These are phyloP conservation scores for Carex kokanica DNA, from an alignment of 176 grass and related monocot species.

Conservation along the genomic window DNA sequence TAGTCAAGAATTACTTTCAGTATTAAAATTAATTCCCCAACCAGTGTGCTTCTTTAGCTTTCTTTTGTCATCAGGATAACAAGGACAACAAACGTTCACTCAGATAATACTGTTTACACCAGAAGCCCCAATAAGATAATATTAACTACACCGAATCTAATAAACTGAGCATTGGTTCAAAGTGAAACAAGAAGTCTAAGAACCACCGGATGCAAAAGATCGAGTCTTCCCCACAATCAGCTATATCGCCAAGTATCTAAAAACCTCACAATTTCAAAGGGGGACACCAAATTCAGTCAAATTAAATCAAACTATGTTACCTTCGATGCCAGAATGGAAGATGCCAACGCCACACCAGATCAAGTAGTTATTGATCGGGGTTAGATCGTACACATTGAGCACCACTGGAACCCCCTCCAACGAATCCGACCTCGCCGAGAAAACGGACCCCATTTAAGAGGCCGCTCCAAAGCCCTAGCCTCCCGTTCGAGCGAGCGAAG, in stretches of 20 bases:
- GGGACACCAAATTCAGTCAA: not conserved
- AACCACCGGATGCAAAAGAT: constrained; percentile 13
- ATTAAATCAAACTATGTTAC: constrained; percentile 29
- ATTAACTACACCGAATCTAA: not conserved
- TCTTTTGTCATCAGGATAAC: not conserved
- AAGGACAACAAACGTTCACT: not conserved
- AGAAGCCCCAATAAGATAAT: not conserved
- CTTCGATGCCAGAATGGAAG: constrained; percentile 97
- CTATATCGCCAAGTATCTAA: not conserved
- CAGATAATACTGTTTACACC: not conserved
- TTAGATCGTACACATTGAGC: constrained; percentile 95
- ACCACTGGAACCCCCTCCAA: constrained; percentile 46
- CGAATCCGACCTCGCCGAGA: constrained; percentile 28
- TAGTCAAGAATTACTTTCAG: not conserved
- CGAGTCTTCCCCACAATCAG: not conserved
- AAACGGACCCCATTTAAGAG: constrained; percentile 26
- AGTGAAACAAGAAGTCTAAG: not conserved
- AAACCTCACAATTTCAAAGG: not conserved
- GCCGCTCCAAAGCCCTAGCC: constrained; percentile 15
- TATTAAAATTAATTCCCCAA: not conserved
- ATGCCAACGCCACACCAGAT: constrained; percentile 89
- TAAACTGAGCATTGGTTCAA: not conserved
- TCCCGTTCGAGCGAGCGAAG: not conserved
- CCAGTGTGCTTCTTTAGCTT: constrained; percentile 9
- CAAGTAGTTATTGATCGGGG: constrained; percentile 89